Percentiles rank a stretch among this genome's conserved stretches.
Conservation (phyloP, 345 rosid genomes). For the Syzygium aromaticum region DNA sequence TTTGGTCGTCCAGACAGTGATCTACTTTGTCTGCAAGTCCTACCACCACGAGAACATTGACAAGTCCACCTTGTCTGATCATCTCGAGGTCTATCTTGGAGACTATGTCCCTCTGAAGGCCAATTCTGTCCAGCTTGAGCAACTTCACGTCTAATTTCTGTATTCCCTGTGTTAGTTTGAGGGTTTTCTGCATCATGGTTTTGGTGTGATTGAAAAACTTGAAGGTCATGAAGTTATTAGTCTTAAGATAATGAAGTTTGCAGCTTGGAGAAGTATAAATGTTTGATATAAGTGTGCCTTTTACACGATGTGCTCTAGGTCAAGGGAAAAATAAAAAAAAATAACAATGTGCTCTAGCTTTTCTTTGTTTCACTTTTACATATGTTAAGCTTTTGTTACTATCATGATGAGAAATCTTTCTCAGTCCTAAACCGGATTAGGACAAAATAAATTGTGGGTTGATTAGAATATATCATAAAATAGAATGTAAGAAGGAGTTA, state of each 20-base stretch:
- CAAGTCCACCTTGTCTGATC: not conserved
- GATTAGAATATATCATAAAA: not conserved
- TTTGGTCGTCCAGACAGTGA: constrained; percentile 27
- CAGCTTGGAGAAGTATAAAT: not conserved
- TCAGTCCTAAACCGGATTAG: no score
- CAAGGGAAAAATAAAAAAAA: no score
- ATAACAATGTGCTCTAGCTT: no score
- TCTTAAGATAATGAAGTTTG: not conserved
- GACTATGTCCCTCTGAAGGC: not conserved
- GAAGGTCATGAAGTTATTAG: not conserved
- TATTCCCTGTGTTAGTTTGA: not conserved
- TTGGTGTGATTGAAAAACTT: no score
- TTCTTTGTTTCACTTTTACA: no score
- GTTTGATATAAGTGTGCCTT: no score
- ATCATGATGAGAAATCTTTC: no score
- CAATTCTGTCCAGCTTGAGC: not conserved
- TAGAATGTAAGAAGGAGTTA: not conserved
- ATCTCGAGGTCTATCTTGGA: not conserved
- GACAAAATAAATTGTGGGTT: not conserved
- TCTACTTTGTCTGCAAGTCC: constrained; percentile 49
- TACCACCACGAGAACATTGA: constrained; percentile 39
- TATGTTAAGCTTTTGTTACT: no score
- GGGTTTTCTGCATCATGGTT: not conserved
- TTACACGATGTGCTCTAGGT: no score
- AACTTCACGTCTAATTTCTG: not conserved